Percentiles rank a stretch among this genome's conserved stretches.
Evolutionary conservation across 148 eudicot species (phyloP).

Genomic region (Heliamphora exappendiculata): DNA sequence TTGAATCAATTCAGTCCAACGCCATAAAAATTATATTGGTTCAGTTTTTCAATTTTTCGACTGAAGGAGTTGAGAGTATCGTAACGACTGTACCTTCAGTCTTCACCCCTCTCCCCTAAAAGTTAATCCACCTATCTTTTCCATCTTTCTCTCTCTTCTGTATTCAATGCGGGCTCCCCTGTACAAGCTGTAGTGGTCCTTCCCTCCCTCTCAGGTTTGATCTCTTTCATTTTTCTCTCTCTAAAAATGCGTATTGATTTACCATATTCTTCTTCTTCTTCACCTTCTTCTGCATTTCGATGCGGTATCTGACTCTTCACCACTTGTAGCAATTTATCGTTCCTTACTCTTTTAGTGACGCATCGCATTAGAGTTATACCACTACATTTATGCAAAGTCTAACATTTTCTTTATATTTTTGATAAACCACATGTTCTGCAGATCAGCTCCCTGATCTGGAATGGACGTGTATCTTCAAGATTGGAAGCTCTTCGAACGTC

Average conservation of each 20-base stretch:
- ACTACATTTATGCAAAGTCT: not conserved
- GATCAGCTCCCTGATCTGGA: not conserved
- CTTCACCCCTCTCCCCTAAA: not conserved
- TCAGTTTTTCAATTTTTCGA: too few species aligned
- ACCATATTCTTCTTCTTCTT: too few species aligned
- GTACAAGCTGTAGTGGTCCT: not conserved
- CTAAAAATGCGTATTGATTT: not conserved
- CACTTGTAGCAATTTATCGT: not conserved
- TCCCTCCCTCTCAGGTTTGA: not conserved
- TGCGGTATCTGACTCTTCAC: not conserved
- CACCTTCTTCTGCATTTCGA: not conserved
- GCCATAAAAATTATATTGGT: too few species aligned
- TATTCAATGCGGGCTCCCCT: conserved; percentile 8
- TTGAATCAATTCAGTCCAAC: too few species aligned
- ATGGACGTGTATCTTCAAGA: not conserved
- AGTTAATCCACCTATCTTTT: conserved; percentile 2
- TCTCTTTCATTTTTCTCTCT: not conserved
- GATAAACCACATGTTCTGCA: not conserved
- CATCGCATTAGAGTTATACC: not conserved
- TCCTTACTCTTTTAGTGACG: not conserved
- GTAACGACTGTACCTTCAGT: not conserved
- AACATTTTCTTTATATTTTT: too few species aligned
- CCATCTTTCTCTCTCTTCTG: not conserved
- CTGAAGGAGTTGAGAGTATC: too few species aligned
- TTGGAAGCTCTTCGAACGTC: not conserved